phyloP scores from a whole-genome alignment of 305 asterid species.

The Ruellia speciosa region DNA sequence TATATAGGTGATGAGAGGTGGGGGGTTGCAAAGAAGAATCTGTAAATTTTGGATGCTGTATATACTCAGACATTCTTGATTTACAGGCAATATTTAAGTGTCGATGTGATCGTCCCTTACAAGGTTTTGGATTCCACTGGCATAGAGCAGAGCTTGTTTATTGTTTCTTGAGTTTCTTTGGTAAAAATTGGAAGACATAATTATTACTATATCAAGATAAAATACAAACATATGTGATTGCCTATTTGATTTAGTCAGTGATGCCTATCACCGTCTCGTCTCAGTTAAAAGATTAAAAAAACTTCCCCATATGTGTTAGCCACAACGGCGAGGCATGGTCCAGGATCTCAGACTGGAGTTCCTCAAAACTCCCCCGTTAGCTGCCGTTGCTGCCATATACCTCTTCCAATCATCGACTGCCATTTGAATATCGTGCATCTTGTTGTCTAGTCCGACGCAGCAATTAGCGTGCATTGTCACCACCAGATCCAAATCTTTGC shows the following conservation, averaged over 20 bases:
- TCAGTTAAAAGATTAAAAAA: too few relatives aligned
- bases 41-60: conserved; percentile 64
- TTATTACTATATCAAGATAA: too few relatives aligned
- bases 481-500: conserved; percentile 35
- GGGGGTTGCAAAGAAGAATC: conserved; percentile 6
- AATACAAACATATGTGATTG: too few relatives aligned
- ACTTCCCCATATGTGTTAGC: conserved; percentile 7
- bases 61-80: conserved; percentile 36
- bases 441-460: conserved; percentile 38
- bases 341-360: conserved; percentile 28
- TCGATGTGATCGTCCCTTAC: neutral
- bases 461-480: conserved; percentile 64
- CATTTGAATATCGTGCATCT: conserved; percentile 46
- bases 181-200: too few relatives aligned
- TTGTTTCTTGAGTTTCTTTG: too few relatives aligned
- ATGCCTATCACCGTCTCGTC: too few relatives aligned
- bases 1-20: conserved; percentile 19
- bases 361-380: neutral
- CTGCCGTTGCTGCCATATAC: conserved; percentile 17
- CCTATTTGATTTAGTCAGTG: too few relatives aligned
- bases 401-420: conserved; percentile 41
- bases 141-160: too few relatives aligned
- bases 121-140: too few relatives aligned
- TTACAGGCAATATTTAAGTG: conserved; percentile 13
- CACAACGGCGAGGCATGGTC: conserved; percentile 37